Evolutionary conservation across 306 rosid genomes (phyloP).

Genomic region (Comarum palustre): DNA sequence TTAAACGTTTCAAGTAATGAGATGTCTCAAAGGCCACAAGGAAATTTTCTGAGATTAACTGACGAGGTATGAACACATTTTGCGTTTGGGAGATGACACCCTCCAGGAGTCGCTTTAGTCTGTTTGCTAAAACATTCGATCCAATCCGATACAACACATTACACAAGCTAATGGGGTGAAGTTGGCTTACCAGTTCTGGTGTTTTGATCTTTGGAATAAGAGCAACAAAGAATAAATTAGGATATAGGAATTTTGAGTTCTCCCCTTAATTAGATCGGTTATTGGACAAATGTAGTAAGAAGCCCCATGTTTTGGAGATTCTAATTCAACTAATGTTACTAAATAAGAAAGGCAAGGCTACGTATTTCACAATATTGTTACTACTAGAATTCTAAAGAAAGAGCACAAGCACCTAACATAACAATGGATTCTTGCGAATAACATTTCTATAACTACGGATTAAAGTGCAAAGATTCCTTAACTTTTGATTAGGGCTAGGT

Average conservation of each 20-base stretch:
- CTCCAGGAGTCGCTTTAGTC: no score
- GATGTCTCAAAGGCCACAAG: no score
- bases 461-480: neutral
- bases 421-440: neutral
- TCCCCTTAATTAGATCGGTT: neutral
- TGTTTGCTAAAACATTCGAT: no score
- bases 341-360: neutral
- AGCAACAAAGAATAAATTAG: neutral
- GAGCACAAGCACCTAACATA: neutral
- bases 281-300: neutral
- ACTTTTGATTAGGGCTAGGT: no score
- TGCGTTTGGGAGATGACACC: no score
- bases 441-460: neutral
- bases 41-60: no score
- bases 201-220: no score
- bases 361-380: neutral
- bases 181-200: no score
- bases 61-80: no score
- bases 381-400: neutral
- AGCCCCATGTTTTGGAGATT: conserved; percentile 7
- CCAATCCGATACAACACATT: no score
- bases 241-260: neutral
- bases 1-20: no score
- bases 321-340: neutral
- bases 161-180: no score